Percentiles rank a stretch among this genome's conserved stretches.
Evolutionary conservation across 306 rosid genomes (phyloP).

Genomic region (Vigna reflexopilosa): DNA sequence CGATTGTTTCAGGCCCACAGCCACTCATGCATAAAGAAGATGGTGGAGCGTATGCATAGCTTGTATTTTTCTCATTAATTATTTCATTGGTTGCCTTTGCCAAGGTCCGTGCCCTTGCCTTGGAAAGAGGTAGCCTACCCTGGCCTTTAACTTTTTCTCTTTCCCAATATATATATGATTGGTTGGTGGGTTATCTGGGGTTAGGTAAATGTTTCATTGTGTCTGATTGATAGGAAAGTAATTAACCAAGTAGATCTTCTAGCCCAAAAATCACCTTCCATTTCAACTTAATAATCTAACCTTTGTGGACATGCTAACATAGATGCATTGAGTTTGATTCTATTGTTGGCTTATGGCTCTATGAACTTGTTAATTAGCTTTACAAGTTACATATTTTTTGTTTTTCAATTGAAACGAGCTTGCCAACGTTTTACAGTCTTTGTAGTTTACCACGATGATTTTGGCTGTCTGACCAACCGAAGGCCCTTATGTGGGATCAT

Average conservation of each 20-base stretch:
- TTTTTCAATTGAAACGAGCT: neutral
- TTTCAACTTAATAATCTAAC: conserved; percentile 22
- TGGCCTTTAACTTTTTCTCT: conserved; percentile 1
- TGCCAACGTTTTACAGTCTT: neutral
- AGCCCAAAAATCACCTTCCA: neutral
- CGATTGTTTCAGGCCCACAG: conserved; percentile 41
- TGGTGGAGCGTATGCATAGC: neutral
- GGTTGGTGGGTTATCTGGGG: conserved; percentile 27
- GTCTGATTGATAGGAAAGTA: conserved; percentile 25
- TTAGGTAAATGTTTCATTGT: conserved; percentile 21
- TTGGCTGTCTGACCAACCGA: neutral
- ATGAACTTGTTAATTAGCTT: neutral
- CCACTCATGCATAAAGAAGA: conserved; percentile 32
- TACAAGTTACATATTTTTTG: neutral
- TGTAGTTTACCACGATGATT: neutral
- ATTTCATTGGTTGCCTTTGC: conserved; percentile 31
- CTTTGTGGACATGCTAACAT: conserved; percentile 13
- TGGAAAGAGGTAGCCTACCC: conserved; percentile 28
- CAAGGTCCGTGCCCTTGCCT: conserved; percentile 31
- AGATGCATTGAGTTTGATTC: conserved; percentile 8
- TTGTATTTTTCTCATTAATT: conserved; percentile 29
- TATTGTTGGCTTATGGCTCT: neutral
- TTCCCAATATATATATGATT: conserved; percentile 16
- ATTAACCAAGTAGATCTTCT: conserved; percentile 15
- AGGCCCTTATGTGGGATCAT: conserved; percentile 6